Percentiles rank a stretch among this genome's conserved stretches.
Conservation (phyloP, 768 basidiomycete genomes). For the Tulasnella sp. region DNA sequence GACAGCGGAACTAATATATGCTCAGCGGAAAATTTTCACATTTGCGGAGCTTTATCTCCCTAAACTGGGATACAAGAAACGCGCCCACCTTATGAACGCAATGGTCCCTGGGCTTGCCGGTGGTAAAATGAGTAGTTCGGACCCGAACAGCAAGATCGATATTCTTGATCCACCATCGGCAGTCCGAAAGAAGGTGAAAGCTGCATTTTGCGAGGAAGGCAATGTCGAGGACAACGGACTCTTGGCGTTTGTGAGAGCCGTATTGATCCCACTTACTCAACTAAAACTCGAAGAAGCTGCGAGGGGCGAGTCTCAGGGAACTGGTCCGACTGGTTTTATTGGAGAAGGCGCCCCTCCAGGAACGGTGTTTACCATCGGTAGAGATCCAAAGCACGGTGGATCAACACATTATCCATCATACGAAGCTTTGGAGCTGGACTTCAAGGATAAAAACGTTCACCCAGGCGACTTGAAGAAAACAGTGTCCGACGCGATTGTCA, state of each 20-base stretch:
- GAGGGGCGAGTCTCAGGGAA: conserved; percentile 32
- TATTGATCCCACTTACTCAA: conserved; percentile 77
- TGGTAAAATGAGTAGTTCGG: conserved; percentile 97
- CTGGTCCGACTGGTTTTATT: conserved; percentile 41
- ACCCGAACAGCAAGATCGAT: conserved; percentile 96
- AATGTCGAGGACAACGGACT: conserved; percentile 80
- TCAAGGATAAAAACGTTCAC: conserved; percentile 62
- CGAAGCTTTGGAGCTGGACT: conserved; percentile 57
- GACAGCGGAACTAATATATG: background rate
- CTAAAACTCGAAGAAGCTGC: conserved; percentile 45
- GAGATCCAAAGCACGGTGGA: conserved; percentile 65
- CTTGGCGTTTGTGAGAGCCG: conserved; percentile 69
- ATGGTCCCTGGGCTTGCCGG: conserved; percentile 95
- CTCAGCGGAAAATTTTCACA: conserved; percentile 92
- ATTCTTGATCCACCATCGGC: conserved; percentile 79
- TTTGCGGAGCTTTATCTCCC: conserved; percentile 96
- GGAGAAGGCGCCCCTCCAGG: conserved; percentile 60
- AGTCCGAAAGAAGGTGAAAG: conserved; percentile 79
- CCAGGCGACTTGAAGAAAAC: conserved; percentile 80
- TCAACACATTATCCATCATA: conserved; percentile 58
- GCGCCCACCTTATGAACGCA: conserved; percentile 93
- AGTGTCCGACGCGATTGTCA: conserved; percentile 59
- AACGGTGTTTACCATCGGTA: conserved; percentile 63
- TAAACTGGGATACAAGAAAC: conserved; percentile 80
- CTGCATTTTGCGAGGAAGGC: conserved; percentile 90